Evolutionary conservation across 2,329 filamentous ascomycete genomes (phyloP).

Genomic region (Pseudogymnoascus sp.): DNA sequence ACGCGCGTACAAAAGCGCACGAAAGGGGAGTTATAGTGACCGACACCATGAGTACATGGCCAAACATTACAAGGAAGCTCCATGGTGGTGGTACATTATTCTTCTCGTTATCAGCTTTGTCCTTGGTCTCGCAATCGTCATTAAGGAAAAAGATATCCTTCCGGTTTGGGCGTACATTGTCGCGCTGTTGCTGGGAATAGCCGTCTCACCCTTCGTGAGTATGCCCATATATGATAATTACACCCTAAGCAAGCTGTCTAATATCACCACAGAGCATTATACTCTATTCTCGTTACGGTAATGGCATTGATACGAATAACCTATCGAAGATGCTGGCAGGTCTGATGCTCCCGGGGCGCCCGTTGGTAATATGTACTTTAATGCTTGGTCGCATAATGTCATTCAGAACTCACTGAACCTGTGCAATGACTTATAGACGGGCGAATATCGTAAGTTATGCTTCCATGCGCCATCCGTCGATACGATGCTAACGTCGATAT

Average conservation of each 20-base stretch:
- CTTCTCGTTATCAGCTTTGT: slow-evolving; percentile 29
- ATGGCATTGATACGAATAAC: slow-evolving; percentile 50
- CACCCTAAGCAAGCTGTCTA: slow-evolving; percentile 9
- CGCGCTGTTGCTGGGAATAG: slow-evolving; percentile 28
- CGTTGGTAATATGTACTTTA: slow-evolving; percentile 39
- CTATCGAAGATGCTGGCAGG: slow-evolving; percentile 44
- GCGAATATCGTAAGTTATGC: slow-evolving; percentile 42
- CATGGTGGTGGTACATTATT: slow-evolving; percentile 34
- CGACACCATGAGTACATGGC: slow-evolving; percentile 39
- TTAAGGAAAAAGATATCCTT: slow-evolving; percentile 30
- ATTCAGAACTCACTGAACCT: slow-evolving; percentile 42
- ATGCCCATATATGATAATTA: neutral
- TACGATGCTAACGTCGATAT: slow-evolving; percentile 18
- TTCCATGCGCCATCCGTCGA: neutral
- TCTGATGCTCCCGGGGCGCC: slow-evolving; percentile 35
- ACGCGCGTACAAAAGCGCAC: slow-evolving; percentile 38
- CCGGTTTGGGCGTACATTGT: slow-evolving; percentile 37
- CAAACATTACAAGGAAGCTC: slow-evolving; percentile 37
- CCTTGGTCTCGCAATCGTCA: slow-evolving; percentile 32
- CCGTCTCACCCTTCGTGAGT: slow-evolving; percentile 42
- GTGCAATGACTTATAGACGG: slow-evolving; percentile 47
- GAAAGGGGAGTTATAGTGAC: slow-evolving; percentile 36
- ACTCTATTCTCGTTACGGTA: slow-evolving; percentile 44
- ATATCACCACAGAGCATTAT: slow-evolving; percentile 36
- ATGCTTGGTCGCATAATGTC: slow-evolving; percentile 49